Base-by-base conservation (phyloP, 306 rosid genomes). In the Dalbergia oliveri region DNA sequence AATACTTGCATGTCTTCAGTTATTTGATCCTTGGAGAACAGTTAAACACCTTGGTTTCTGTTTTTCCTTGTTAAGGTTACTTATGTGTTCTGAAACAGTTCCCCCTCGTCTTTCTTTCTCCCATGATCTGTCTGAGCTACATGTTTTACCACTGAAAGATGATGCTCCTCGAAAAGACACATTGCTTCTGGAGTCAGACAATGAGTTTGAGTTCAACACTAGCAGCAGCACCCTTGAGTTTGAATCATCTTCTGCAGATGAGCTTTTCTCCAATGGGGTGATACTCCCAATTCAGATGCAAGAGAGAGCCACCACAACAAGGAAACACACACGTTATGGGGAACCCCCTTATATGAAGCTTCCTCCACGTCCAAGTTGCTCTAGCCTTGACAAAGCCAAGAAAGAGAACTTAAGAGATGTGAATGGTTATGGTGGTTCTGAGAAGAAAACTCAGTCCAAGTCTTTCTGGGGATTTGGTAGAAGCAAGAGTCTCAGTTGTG, bases 261-360 rank as follows among this genome's bases (percentile, higher is more conserved):
- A 93, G 77, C 93, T 95, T 68, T 95, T 95, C 80, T 90, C 89
- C 15, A 87, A 93, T 75, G 99, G 98, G 3, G 73, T 91, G 2
- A 88, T 95, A 66, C 89, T 89, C 81, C 95, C 99, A 0, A 65
- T 79, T 10, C 87, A 87, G 70, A 88, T 78, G 43, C 81, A 76
- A 50, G 81, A 84, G n/a, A 82, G 61, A 51, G 77, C 66, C 63
- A 31, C 23, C 53, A 63, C 51, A 3, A 51, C 77, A 1, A 14
- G 47, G 34, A 83, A 81, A 58, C 68, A 72, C 72, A 81, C 59
- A 23, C 73, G 69, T 19, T 34, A 15, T 18, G 21, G 63, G 1
- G 69, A 72, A 73, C 21, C 81, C 73, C 63, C 79, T 57, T 15
- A 72, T 19, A 47, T 5, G 15, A 73, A 56, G 39, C 88, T 82